Conservation (phyloP, 345 rosid genomes). For the Hirschfeldia incana region DNA sequence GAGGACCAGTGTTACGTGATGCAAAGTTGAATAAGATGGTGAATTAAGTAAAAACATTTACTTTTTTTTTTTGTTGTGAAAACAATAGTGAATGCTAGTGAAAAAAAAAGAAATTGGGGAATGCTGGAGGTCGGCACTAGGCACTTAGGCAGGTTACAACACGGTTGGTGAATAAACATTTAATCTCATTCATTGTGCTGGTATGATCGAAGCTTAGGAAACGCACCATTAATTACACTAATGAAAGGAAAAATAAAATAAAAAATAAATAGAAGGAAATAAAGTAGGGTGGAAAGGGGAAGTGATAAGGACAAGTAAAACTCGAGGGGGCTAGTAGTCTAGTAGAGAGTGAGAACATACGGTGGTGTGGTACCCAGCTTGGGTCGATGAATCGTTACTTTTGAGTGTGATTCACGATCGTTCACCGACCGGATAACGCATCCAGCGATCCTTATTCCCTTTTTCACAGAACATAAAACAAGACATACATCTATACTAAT, state of each 20-base stretch:
- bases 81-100: not conserved
- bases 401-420: constrained; percentile 17
- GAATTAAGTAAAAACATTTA: not conserved
- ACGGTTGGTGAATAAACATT: constrained; percentile 27
- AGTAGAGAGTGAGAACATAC: not conserved
- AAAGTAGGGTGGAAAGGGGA: not conserved
- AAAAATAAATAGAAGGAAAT: not conserved
- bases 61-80: not conserved
- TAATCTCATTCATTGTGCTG: constrained; percentile 7
- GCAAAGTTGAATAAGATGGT: constrained; percentile 8
- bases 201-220: not conserved
- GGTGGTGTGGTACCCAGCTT: constrained; percentile 10
- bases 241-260: too few relatives aligned
- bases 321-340: not conserved
- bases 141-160: not conserved
- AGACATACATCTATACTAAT: not conserved
- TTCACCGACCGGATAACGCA: constrained; percentile 15
- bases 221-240: not conserved
- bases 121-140: constrained; percentile 18
- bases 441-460: constrained; percentile 16
- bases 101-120: not conserved
- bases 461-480: not conserved
- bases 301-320: constrained; percentile 22
- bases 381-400: constrained; percentile 8
- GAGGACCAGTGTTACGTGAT: constrained; percentile 24